phyloP scores from a whole-genome alignment of 306 rosid species.

The Betula pendula region DNA sequence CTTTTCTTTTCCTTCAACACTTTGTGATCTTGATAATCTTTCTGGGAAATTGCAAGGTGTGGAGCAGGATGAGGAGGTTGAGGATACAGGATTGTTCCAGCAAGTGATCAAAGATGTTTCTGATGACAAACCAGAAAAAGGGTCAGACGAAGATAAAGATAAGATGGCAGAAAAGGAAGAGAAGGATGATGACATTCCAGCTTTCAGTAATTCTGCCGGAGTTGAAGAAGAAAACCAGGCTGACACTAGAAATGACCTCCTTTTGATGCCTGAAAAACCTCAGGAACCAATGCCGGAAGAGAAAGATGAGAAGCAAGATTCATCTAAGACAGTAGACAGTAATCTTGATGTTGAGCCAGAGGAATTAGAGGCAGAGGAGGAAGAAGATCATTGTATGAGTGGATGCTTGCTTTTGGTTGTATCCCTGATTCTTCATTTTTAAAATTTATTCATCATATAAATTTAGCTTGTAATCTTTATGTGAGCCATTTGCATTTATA shows the following conservation, averaged over 20 bases:
- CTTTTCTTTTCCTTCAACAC: too few relatives aligned
- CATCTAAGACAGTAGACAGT: conserved; percentile 26
- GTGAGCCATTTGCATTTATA: background rate
- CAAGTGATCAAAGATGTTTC: conserved; percentile 21
- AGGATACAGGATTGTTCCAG: conserved; percentile 20
- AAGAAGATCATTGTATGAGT: conserved; percentile 17
- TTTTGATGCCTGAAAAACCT: conserved; percentile 9
- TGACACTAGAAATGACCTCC: conserved; percentile 6
- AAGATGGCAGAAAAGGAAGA: conserved; percentile 13
- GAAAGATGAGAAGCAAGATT: conserved; percentile 27
- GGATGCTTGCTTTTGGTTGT: background rate
- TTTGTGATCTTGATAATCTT: conserved; percentile 57
- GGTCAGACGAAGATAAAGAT: conserved; percentile 19
- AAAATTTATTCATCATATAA: background rate
- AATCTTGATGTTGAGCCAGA: conserved; percentile 34
- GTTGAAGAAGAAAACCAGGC: conserved; percentile 32
- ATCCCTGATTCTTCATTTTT: background rate
- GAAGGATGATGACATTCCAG: too few relatives aligned
- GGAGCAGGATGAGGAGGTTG: conserved; percentile 53
- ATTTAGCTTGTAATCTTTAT: background rate
- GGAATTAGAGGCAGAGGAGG: conserved; percentile 36
- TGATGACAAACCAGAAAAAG: conserved; percentile 33
- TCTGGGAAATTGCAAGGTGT: conserved; percentile 47
- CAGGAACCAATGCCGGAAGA: conserved; percentile 34
- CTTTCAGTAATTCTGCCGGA: too few relatives aligned